Percentiles rank a stretch among this genome's conserved stretches.
Evolutionary conservation across 345 rosid genomes (phyloP).

Genomic region (Durio zibethinus): DNA sequence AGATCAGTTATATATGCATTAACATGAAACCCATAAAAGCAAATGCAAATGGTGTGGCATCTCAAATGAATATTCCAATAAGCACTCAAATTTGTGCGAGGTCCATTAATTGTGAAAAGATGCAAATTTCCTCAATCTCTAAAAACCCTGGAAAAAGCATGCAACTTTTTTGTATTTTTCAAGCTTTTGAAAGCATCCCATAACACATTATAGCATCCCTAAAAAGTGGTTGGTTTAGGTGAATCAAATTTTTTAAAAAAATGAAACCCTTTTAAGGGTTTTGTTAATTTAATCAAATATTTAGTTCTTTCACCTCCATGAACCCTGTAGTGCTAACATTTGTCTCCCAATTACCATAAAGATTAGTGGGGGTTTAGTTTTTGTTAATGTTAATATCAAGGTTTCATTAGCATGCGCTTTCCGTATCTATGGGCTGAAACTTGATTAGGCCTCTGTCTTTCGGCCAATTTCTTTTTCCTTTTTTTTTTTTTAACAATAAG

Average conservation of each 20-base stretch:
- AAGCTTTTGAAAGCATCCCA: slow-evolving; percentile 16
- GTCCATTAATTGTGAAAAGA: slow-evolving; percentile 5
- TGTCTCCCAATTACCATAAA: slow-evolving; percentile 8
- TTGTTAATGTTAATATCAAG: not conserved
- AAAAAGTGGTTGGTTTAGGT: slow-evolving; percentile 26
- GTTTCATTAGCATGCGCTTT: slow-evolving; percentile 3
- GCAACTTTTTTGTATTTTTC: slow-evolving; percentile 1
- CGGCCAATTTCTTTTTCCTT: too few relatives aligned
- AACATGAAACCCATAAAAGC: not conserved
- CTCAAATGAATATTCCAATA: not conserved
- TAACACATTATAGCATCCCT: slow-evolving; percentile 16
- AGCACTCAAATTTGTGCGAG: slow-evolving; percentile 13
- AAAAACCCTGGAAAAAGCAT: not conserved
- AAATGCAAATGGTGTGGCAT: slow-evolving; percentile 6
- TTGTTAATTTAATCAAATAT: not conserved
- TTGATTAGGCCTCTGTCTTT: slow-evolving; percentile 23
- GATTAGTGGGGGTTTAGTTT: slow-evolving; percentile 20
- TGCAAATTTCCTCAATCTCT: slow-evolving; percentile 7
- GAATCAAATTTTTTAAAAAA: not conserved
- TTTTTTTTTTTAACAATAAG: too few relatives aligned
- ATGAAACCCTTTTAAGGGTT: slow-evolving; percentile 16
- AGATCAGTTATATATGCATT: not conserved
- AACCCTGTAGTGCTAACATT: not conserved
- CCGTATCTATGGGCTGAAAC: slow-evolving; percentile 32
- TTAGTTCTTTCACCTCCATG: not conserved